Evolutionary conservation across 768 basidiomycete species (phyloP).

Genomic region (Auriscalpium vulgare): DNA sequence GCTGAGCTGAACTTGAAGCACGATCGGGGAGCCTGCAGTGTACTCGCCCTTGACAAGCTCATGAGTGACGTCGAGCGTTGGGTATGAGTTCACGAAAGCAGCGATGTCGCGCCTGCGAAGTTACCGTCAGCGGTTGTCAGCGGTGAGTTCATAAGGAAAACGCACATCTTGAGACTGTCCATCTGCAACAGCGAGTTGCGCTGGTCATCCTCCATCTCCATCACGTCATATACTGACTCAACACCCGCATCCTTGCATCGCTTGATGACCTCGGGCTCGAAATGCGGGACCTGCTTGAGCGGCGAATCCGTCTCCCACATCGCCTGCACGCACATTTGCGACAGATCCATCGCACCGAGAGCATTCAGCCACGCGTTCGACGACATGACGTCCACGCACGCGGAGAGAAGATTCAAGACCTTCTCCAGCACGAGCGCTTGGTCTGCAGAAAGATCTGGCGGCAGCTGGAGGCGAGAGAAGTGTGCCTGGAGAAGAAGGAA

Average conservation of each 20-base stretch:
- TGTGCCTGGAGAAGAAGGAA: conserved; percentile 96
- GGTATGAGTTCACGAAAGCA: conserved; percentile 92
- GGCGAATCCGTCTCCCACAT: conserved; percentile 98
- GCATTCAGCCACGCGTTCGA: conserved; percentile 95
- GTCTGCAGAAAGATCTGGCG: conserved; percentile 90
- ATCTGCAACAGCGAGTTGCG: conserved; percentile 78
- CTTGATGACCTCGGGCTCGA: conserved; percentile 82
- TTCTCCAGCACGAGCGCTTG: conserved; percentile 84
- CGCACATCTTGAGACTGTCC: conserved; percentile 81
- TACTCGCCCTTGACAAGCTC: conserved; percentile 85
- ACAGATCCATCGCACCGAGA: conserved; percentile 93
- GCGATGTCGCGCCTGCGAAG: conserved; percentile 81
- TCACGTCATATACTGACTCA: conserved; percentile 92
- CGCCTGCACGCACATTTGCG: conserved; percentile 97
- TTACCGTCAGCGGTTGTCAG: background rate
- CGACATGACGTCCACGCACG: conserved; percentile 97
- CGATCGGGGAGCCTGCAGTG: conserved; percentile 78
- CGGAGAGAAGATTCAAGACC: conserved; percentile 83
- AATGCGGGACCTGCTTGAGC: conserved; percentile 93
- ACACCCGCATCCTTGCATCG: conserved; percentile 78
- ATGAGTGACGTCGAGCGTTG: conserved; percentile 86
- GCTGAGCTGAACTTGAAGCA: conserved; percentile 69
- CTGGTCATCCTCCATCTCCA: conserved; percentile 96
- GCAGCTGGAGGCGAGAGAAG: conserved; percentile 87
- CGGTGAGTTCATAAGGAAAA: conserved; percentile 4